Conservation (phyloP, 768 basidiomycete species). For the Pisolithus albus region DNA sequence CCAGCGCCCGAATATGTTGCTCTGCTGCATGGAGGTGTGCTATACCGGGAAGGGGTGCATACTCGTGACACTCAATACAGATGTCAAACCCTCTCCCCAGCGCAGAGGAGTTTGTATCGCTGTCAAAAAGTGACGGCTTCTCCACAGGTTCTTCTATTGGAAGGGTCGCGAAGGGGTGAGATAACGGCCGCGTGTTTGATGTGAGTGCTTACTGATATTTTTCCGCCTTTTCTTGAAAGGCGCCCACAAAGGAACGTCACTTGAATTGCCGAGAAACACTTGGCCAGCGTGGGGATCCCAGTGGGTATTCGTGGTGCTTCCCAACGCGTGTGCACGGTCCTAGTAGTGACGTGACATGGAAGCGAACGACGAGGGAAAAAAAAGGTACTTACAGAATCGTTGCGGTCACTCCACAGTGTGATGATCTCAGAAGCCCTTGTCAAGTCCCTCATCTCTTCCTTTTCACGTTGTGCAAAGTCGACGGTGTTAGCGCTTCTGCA, state of each 20-base stretch:
- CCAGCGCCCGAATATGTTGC: conserved; percentile 63
- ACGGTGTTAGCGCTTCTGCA: conserved; percentile 50
- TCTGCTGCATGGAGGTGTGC: conserved; percentile 67
- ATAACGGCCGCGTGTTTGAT: not conserved
- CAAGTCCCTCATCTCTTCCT: conserved; percentile 84
- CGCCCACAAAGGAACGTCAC: conserved; percentile 59
- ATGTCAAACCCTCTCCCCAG: conserved; percentile 71
- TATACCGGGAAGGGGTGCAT: conserved; percentile 64
- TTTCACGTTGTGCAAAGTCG: conserved; percentile 77
- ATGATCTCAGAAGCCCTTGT: conserved; percentile 79
- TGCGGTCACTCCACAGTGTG: conserved; percentile 29
- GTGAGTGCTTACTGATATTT: not conserved
- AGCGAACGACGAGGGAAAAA: conserved; percentile 3
- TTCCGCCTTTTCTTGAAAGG: conserved; percentile 13
- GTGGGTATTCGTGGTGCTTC: conserved; percentile 32
- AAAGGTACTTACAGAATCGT: conserved; percentile 5
- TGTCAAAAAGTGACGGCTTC: conserved; percentile 30
- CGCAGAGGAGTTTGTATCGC: conserved; percentile 34
- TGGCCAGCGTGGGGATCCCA: conserved; percentile 60
- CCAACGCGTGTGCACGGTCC: conserved; percentile 15
- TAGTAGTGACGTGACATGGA: conserved; percentile 10
- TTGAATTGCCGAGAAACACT: conserved; percentile 76
- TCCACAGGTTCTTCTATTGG: conserved; percentile 8
- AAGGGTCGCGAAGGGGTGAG: not conserved
- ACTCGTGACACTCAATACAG: conserved; percentile 83